Evolutionary conservation across 768 basidiomycete species (phyloP), one percentile per base, ranked within the genome.

Genomic region (Mycena vulgaris): DNA sequence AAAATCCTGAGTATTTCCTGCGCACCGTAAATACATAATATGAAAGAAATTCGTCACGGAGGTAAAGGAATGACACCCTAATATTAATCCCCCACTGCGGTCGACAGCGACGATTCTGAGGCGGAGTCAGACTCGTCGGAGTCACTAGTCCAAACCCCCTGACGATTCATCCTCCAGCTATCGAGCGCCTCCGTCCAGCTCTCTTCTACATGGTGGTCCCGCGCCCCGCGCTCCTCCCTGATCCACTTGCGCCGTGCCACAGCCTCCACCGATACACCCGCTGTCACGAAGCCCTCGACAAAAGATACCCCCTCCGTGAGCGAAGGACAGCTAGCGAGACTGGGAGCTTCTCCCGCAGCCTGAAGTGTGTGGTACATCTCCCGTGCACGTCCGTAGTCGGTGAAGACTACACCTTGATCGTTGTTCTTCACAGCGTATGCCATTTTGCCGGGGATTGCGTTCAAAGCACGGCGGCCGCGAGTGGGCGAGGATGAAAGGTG

Each of bases 381-480:
- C 0, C 62, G 62, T 13, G 62, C 62, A 7, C 5, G 2, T 39
- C 11, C 28, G 51, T n/a, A 45, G 28, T 23, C 30, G 51, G 23
- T 52, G 9, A 63, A 63, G 40, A 63, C 30, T 1, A 55, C 52
- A 3, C 62, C 62, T 9, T 49, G 16, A 5, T 39, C 62, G 13
- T 28, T 30, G 21, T 21, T 1, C 21, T 33, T 35, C 19, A 63
- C 62, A 13, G 51, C 62, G 28, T 63, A 63, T n/a, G 51, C 49
- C 35, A 53, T 63, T 13, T 28, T 37, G 7, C 61, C 61, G 9
- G 61, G 45, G 9, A 62, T 37, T 3, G 37, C 23, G n/a, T n/a
- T n/a, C n/a, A n/a, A n/a, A n/a, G n/a, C n/a, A n/a, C n/a, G n/a
- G n/a, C n/a, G n/a, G n/a, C n/a, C n/a, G n/a, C n/a, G n/a, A n/a